Conservation (phyloP, 2,329 filamentous ascomycete genomes). For the Periconia sp. region DNA sequence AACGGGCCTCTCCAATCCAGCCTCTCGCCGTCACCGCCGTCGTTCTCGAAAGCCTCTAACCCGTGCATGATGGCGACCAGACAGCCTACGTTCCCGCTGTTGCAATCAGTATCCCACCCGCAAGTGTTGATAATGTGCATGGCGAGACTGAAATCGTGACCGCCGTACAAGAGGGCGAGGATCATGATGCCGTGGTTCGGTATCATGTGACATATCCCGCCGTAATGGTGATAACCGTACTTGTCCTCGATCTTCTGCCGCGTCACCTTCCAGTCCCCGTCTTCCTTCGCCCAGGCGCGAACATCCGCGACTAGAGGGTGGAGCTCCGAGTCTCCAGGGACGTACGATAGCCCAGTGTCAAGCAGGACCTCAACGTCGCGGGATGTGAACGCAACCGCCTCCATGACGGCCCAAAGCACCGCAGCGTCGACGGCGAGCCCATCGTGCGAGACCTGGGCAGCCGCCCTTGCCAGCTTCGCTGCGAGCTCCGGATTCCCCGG, state of each 20-base stretch:
- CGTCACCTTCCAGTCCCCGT: constrained; percentile 36
- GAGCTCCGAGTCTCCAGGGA: constrained; percentile 34
- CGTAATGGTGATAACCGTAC: constrained; percentile 10
- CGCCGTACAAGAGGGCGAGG: constrained; percentile 6
- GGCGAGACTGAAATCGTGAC: constrained; percentile 4
- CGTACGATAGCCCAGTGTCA: constrained; percentile 29
- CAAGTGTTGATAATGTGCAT: constrained; percentile 12
- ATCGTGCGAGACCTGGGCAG: constrained; percentile 44
- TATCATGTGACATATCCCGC: constrained; percentile 10
- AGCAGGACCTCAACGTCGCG: constrained; percentile 37
- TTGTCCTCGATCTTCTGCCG: constrained; percentile 36
- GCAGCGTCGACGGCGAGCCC: constrained; percentile 44
- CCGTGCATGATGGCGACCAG: constrained; percentile 42
- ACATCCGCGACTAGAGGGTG: constrained; percentile 31
- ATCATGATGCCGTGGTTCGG: constrained; percentile 12
- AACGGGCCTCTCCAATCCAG: constrained; percentile 41
- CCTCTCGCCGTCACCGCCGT: constrained; percentile 4
- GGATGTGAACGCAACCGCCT: constrained; percentile 41
- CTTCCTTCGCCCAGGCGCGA: constrained; percentile 28
- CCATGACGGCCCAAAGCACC: constrained; percentile 45
- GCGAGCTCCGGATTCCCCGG: constrained; percentile 21
- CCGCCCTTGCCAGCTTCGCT: constrained; percentile 33
- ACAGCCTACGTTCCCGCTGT: constrained; percentile 43
- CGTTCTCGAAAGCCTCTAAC: constrained; percentile 23
- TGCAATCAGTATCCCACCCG: constrained; percentile 45